Percentiles rank a stretch among this genome's conserved stretches.
These are phyloP conservation scores for Suillus cothurnatus DNA, from an alignment of 768 basidiomycete species.

Conservation along the genomic window DNA sequence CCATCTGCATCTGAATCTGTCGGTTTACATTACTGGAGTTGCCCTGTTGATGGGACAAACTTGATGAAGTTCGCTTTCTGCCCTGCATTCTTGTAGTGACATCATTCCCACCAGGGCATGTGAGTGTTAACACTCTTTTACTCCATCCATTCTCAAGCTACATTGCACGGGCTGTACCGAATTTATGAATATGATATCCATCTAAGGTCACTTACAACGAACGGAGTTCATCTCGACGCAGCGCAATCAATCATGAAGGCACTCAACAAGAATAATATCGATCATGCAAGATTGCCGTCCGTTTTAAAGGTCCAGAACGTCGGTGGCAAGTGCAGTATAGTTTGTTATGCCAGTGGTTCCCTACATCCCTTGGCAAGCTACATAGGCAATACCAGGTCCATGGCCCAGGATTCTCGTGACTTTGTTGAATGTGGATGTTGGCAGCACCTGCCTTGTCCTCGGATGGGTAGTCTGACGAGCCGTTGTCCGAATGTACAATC, in stretches of 20 bases:
- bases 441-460: no score
- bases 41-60: slow-evolving; percentile 42
- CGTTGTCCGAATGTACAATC: no score
- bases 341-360: no score
- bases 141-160: slow-evolving; percentile 3
- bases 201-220: slow-evolving; percentile 50
- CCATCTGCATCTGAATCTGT: not conserved
- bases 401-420: no score
- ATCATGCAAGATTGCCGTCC: no score
- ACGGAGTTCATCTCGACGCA: slow-evolving; percentile 51
- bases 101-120: slow-evolving; percentile 40
- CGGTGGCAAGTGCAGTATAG: no score
- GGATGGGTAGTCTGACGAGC: no score
- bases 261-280: not conserved
- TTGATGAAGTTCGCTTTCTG: slow-evolving; percentile 62
- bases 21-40: slow-evolving; percentile 37
- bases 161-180: slow-evolving; percentile 22
- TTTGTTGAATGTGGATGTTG: no score
- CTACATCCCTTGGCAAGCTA: no score
- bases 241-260: slow-evolving; percentile 35
- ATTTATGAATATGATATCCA: slow-evolving; percentile 46
- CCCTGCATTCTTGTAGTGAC: slow-evolving; percentile 52
- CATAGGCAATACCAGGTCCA: no score
- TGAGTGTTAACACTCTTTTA: slow-evolving; percentile 30
- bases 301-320: no score